These are phyloP conservation scores for Candida methanosorbosa DNA, from an alignment of 805 yeast genomes.

Conservation along the genomic window DNA sequence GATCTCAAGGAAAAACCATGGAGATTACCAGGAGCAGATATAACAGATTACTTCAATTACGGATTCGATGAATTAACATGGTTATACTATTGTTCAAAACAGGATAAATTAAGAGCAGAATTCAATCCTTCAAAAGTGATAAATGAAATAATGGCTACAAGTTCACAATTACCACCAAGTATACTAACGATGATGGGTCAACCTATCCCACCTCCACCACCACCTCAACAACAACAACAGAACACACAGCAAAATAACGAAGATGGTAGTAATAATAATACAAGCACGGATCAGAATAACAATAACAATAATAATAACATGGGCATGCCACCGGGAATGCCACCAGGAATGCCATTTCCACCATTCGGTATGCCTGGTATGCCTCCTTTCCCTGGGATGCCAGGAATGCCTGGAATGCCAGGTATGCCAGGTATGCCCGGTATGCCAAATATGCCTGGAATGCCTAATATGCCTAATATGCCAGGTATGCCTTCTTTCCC, in stretches of 20 bases:
- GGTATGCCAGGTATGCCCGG: constrained; percentile 9
- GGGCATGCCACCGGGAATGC: constrained; percentile 4
- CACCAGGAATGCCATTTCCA: constrained; percentile 7
- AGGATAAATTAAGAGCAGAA: constrained; percentile 70
- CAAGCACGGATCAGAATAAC: no score
- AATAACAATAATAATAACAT: no score
- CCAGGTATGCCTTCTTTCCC: constrained; percentile 4
- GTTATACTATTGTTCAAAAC: constrained; percentile 86
- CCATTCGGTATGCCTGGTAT: constrained; percentile 17
- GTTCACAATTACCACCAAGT: constrained; percentile 20
- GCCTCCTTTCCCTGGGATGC: constrained; percentile 17
- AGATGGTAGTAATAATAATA: no score
- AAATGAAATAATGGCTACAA: constrained; percentile 43
- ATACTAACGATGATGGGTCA: constrained; percentile 14
- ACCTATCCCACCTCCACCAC: constrained; percentile 6
- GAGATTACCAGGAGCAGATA: constrained; percentile 96
- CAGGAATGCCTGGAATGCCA: constrained; percentile 21
- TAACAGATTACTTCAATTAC: constrained; percentile 89
- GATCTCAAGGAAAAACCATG: constrained; percentile 92
- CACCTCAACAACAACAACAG: constrained; percentile 3
- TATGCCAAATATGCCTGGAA: constrained; percentile 25
- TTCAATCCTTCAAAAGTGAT: constrained; percentile 77
- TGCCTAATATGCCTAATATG: constrained; percentile 15
- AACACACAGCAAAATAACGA: constrained; percentile 10
- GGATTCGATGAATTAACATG: constrained; percentile 97